Evolutionary conservation across 2,329 filamentous ascomycete genomes (phyloP).

Genomic region (Hypoxylon sp.): DNA sequence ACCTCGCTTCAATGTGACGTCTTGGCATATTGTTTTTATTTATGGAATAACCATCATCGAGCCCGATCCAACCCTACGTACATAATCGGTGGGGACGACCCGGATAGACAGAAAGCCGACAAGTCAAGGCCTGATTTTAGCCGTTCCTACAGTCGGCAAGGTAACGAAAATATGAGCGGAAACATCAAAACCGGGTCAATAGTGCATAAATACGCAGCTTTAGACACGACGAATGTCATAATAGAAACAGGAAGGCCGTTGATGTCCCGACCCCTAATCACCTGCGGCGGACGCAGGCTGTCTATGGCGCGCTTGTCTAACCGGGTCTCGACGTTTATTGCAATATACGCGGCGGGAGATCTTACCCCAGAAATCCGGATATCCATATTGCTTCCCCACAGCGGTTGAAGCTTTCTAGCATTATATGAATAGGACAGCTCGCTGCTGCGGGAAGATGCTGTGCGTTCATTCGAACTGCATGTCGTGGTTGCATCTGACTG

Average conservation of each 20-base stretch:
- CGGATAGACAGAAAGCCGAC: constrained; percentile 5
- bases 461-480: constrained; percentile 25
- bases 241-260: constrained; percentile 13
- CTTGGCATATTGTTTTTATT: constrained; percentile 20
- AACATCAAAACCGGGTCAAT: constrained; percentile 1
- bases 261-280: constrained; percentile 8
- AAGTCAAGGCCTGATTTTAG: constrained; percentile 25
- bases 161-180: background rate
- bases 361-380: constrained; percentile 43
- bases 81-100: constrained; percentile 1
- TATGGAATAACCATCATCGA: constrained; percentile 11
- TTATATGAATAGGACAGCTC: constrained; percentile 37
- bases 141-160: constrained; percentile 25
- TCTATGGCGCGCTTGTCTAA: constrained; percentile 38
- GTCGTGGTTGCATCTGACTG: constrained; percentile 25
- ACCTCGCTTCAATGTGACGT: constrained; percentile 12
- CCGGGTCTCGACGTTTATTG: constrained; percentile 33
- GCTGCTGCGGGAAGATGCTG: constrained; percentile 12
- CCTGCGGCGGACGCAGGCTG: background rate
- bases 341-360: constrained; percentile 33
- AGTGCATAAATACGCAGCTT: background rate
- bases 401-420: constrained; percentile 29
- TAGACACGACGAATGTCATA: constrained; percentile 15
- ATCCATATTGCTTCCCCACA: constrained; percentile 44
- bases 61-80: constrained; percentile 12